A percentile compares a stretch with the other conserved stretches of the same genome.
Evolutionary conservation across 305 asterid genomes (phyloP).

Genomic region (Lippia alba): DNA sequence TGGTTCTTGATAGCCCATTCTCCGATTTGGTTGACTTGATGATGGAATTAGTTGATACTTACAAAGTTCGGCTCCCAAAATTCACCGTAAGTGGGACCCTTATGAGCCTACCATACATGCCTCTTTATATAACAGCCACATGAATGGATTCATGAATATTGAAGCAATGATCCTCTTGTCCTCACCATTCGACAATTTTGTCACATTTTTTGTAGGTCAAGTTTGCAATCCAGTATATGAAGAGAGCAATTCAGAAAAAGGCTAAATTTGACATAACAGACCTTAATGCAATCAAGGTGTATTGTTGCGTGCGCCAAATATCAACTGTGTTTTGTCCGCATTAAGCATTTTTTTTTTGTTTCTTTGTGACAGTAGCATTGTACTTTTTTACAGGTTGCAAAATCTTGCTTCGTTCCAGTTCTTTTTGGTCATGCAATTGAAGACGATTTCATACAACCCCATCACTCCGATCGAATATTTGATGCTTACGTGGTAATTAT

Average conservation of each 20-base stretch:
- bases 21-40: conserved; percentile 88
- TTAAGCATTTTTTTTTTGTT: background rate
- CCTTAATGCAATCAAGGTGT: conserved; percentile 75
- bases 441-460: conserved; percentile 87
- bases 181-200: background rate
- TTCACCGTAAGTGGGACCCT: conserved; percentile 61
- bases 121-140: background rate
- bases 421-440: conserved; percentile 82
- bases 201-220: conserved; percentile 54
- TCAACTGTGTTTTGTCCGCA: background rate
- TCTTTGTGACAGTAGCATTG: background rate
- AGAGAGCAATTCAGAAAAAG: conserved; percentile 72
- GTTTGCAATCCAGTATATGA: conserved; percentile 82
- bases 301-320: background rate
- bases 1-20: conserved; percentile 91
- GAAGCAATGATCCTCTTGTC: background rate
- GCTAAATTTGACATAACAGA: conserved; percentile 80
- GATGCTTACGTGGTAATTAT: conserved; percentile 73
- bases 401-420: conserved; percentile 81
- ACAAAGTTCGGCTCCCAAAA: conserved; percentile 81
- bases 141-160: background rate
- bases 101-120: background rate
- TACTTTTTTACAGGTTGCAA: conserved; percentile 63
- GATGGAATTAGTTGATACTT: conserved; percentile 90
- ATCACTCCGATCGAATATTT: conserved; percentile 80